Base-by-base conservation (phyloP, 2,329 filamentous ascomycete genomes). In the Cyphellophora attinorum region DNA sequence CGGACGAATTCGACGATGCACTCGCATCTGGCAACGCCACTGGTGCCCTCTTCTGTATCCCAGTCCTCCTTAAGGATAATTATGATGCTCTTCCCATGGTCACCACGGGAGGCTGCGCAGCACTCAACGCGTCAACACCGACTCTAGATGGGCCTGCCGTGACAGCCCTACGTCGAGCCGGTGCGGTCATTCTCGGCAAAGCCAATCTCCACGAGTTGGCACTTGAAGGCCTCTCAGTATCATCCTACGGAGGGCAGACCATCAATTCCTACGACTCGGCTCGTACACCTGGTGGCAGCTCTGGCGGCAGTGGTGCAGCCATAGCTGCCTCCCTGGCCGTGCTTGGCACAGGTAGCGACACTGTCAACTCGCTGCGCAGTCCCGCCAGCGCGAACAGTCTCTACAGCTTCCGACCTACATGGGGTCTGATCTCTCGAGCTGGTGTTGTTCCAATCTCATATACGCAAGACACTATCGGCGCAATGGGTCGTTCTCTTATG, bases 221-320 rank as follows among this genome's bases (percentile, higher is more conserved):
- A 0, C 57, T 79, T 0, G 74, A 79, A 46, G 76, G 76, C 0
- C 59, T 79, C 29, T 70, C 67, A 2, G 72, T 76, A 2, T 79
- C 74, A 0, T 78, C 72, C 0, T 50, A 76, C 0, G 74, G 73
- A 5, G 76, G 76, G 0, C 76, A 80, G 51, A 79, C 75, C 0
- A 51, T 70, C 39, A 80, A 80, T 50, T 74, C 76, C 0, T 82
- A 84, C 42, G 76, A 83, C 50, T 51, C 58, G 1, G 65, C 63
- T 1, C 67, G 80, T 12, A 79, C 76, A 0, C 75, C 76, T 0
- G 77, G 76, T 3, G 77, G 76, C 1, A 76, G 70, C 29, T 77
- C 72, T 18, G 76, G 76, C 8, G 77, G 76, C 0, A 76, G 72
- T 1, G 75, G 72, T 0, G 74, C 73, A 0, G 74, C 72, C 0